A percentile compares a stretch with the other conserved stretches of the same genome.
Conservation (phyloP, 495 filamentous ascomycete species). For the Talaromyces stipitatus region DNA sequence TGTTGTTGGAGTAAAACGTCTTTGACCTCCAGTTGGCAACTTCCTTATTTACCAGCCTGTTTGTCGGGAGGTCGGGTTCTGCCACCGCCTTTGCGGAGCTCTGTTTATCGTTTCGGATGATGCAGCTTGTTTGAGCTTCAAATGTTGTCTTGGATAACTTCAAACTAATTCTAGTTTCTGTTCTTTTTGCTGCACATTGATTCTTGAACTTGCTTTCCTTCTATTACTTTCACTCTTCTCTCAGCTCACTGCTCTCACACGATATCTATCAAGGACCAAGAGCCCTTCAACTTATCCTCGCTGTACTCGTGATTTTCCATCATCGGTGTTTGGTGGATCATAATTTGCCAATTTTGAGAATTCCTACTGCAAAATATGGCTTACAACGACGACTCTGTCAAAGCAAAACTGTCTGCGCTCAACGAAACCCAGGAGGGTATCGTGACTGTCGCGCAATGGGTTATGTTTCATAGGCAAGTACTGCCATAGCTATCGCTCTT, state of each 20-base stretch:
- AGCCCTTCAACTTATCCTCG: not conserved
- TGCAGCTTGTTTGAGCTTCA: not conserved
- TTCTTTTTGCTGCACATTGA: not conserved
- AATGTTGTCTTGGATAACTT: not conserved
- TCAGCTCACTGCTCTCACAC: not conserved
- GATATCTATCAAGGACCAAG: not conserved
- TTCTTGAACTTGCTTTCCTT: not conserved
- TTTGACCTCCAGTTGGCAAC: not conserved
- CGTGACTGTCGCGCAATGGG: conserved; percentile 93
- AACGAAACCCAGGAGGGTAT: conserved; percentile 97
- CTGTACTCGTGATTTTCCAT: too few species aligned
- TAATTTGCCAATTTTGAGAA: too few species aligned
- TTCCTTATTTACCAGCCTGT: not conserved
- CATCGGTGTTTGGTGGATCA: too few species aligned
- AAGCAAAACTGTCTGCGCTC: conserved; percentile 86
- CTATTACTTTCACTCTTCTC: not conserved
- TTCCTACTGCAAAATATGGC: conserved; percentile 53
- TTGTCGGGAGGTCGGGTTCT: conserved; percentile 1
- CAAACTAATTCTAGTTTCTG: not conserved
- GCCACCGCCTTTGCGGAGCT: conserved; percentile 9
- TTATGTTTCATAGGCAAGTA: conserved; percentile 95
- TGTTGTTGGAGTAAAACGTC: not conserved
- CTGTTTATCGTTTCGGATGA: not conserved
- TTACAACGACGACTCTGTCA: conserved; percentile 87
- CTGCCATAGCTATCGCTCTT: conserved; percentile 7